Evolutionary conservation across 177 flowering plant genomes (phyloP).

Genomic region (Vitis hybrid): DNA sequence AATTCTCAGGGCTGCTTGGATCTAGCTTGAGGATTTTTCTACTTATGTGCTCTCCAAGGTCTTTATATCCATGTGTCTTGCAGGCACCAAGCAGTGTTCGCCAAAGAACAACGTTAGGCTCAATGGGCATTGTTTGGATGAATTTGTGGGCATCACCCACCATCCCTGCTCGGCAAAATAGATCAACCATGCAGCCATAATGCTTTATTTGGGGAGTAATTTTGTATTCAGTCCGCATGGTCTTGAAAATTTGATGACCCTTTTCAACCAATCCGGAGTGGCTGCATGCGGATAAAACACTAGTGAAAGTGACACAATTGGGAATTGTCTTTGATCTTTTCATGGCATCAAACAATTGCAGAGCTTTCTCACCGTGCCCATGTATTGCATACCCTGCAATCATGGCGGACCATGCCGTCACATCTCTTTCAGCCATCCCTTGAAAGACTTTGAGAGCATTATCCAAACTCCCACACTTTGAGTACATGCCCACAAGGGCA

Average conservation of each 20-base stretch:
- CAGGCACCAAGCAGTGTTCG: constrained; percentile 13
- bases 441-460: constrained; percentile 12
- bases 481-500: constrained; percentile 12
- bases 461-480: constrained; percentile 13
- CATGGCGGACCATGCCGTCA: constrained; percentile 13
- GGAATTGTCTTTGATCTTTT: constrained; percentile 2
- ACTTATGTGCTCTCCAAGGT: constrained; percentile 4
- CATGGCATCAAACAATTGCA: constrained; percentile 11
- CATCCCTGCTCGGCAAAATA: constrained; percentile 11
- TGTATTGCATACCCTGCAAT: constrained; percentile 12
- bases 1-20: constrained; percentile 4
- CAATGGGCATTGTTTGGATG: constrained; percentile 10
- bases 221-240: constrained; percentile 3
- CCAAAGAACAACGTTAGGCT: constrained; percentile 13
- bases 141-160: neutral
- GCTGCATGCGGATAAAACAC: constrained; percentile 15
- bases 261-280: constrained; percentile 12
- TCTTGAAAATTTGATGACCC: neutral
- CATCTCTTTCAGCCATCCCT: constrained; percentile 6
- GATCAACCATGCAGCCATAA: constrained; percentile 15
- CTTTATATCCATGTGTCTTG: constrained; percentile 6
- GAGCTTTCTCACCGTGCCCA: constrained; percentile 12
- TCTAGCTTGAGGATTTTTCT: constrained; percentile 10
- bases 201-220: constrained; percentile 11
- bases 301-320: constrained; percentile 13